Evolutionary conservation across 495 filamentous ascomycete genomes (phyloP).

Genomic region (Alectoria sarmentosa): DNA sequence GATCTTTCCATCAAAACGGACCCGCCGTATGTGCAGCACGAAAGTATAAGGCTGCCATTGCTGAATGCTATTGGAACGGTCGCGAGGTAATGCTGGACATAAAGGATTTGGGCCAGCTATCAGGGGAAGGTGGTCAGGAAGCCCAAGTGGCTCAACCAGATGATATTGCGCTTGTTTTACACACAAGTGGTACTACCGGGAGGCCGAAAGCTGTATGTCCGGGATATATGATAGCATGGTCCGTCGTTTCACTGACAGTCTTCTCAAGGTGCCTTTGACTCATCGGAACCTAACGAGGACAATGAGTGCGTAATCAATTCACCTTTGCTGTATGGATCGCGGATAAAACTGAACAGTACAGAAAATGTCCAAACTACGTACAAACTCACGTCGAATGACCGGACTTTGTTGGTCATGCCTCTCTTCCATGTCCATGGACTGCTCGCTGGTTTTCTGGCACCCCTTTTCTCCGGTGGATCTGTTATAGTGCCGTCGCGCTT

Average conservation of each 20-base stretch:
- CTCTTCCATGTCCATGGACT: slow-evolving; percentile 86
- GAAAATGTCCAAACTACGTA: slow-evolving; percentile 72
- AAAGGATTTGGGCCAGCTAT: slow-evolving; percentile 60
- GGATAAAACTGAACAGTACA: slow-evolving; percentile 26
- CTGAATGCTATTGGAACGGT: slow-evolving; percentile 71
- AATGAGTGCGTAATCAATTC: slow-evolving; percentile 48
- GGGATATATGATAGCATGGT: neutral
- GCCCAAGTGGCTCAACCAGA: slow-evolving; percentile 50
- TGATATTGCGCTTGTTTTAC: slow-evolving; percentile 60
- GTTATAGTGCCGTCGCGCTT: slow-evolving; percentile 68
- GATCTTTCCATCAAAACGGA: slow-evolving; percentile 52
- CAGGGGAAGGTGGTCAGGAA: slow-evolving; percentile 40
- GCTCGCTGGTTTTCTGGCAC: slow-evolving; percentile 69
- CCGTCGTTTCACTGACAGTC: neutral
- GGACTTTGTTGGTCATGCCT: slow-evolving; percentile 85
- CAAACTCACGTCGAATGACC: slow-evolving; percentile 55
- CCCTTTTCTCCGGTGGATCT: slow-evolving; percentile 63
- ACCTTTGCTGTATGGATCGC: neutral
- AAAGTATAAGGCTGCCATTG: slow-evolving; percentile 69
- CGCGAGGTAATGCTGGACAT: slow-evolving; percentile 64
- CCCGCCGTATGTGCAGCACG: slow-evolving; percentile 66
- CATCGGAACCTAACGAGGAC: slow-evolving; percentile 71
- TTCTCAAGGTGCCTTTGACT: slow-evolving; percentile 57
- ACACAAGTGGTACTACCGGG: slow-evolving; percentile 75
- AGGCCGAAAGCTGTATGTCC: slow-evolving; percentile 63